Evolutionary conservation across 2,329 filamentous ascomycete species (phyloP).

Genomic region (Pleomassaria siparia): DNA sequence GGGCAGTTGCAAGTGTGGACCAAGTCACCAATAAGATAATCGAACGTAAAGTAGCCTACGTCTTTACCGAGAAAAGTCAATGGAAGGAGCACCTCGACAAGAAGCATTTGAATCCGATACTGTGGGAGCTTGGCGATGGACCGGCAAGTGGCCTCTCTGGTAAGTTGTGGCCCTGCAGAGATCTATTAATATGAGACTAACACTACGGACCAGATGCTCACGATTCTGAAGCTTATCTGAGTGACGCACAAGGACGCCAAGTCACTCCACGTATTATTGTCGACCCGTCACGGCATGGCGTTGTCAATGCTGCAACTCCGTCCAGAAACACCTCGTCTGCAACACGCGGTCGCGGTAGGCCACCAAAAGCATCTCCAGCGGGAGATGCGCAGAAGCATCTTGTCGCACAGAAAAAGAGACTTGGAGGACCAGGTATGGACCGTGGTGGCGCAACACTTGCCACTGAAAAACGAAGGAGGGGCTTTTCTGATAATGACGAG

Average conservation of each 20-base stretch:
- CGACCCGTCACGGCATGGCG: constrained; percentile 14
- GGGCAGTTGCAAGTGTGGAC: constrained; percentile 24
- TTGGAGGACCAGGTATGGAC: constrained; percentile 57
- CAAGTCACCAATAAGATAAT: constrained; percentile 23
- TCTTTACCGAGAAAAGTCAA: constrained; percentile 42
- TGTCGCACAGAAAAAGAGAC: constrained; percentile 51
- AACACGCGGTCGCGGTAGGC: constrained; percentile 36
- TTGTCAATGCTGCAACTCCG: neutral
- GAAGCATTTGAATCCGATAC: constrained; percentile 55
- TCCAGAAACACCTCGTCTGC: constrained; percentile 41
- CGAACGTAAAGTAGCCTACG: constrained; percentile 21
- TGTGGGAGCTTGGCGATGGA: constrained; percentile 63
- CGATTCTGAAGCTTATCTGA: constrained; percentile 52
- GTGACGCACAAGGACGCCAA: constrained; percentile 48
- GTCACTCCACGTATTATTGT: constrained; percentile 49
- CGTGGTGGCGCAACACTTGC: constrained; percentile 55
- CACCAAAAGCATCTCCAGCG: constrained; percentile 34
- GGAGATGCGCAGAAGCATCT: constrained; percentile 52
- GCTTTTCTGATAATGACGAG: constrained; percentile 55
- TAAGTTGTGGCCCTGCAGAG: constrained; percentile 45
- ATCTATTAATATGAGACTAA: constrained; percentile 20
- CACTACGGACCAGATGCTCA: constrained; percentile 32
- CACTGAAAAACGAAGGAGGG: constrained; percentile 52
- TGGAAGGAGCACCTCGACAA: constrained; percentile 57
- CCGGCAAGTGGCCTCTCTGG: constrained; percentile 57